Conservation (phyloP, 2,329 filamentous ascomycete species). For the Paracamarosporium sp. region DNA sequence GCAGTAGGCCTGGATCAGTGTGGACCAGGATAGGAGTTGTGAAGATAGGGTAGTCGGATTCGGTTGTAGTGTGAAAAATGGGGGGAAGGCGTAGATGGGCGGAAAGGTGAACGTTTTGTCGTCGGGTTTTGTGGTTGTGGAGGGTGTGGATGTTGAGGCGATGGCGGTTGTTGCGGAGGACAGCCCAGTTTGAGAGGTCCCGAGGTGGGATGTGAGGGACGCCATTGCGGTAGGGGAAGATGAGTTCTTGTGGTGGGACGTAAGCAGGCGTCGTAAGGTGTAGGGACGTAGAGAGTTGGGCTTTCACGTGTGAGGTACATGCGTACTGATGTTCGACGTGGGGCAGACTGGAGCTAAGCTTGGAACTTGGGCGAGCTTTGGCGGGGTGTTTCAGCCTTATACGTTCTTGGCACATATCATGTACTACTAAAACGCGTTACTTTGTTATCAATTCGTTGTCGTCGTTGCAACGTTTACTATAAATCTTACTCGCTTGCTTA, state of each 20-base stretch:
- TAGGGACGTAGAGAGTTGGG: not conserved
- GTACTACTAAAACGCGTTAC: not conserved
- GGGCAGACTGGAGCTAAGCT: conserved; percentile 2
- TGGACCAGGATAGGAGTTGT: conserved; percentile 85
- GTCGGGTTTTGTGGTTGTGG: conserved; percentile 13
- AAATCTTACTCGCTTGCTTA: not conserved
- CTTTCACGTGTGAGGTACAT: not conserved
- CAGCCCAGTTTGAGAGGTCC: conserved; percentile 5
- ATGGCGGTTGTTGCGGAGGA: conserved; percentile 7
- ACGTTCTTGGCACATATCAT: not conserved
- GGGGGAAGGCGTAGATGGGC: conserved; percentile 73
- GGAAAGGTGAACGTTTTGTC: conserved; percentile 49
- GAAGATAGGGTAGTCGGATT: conserved; percentile 76
- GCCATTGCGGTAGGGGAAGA: conserved; percentile 15
- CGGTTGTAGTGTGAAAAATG: conserved; percentile 84
- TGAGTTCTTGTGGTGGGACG: not conserved
- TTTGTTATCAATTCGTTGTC: not conserved
- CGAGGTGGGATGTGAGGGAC: conserved; percentile 12
- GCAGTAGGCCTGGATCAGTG: conserved; percentile 84
- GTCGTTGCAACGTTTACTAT: not conserved
- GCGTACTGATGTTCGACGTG: not conserved
- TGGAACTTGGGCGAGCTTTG: not conserved
- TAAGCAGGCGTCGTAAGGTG: not conserved
- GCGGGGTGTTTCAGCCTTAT: not conserved
- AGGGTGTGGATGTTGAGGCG: conserved; percentile 9